Conservation (phyloP, 768 basidiomycete genomes). For the Sistotremastrum suecicum region DNA sequence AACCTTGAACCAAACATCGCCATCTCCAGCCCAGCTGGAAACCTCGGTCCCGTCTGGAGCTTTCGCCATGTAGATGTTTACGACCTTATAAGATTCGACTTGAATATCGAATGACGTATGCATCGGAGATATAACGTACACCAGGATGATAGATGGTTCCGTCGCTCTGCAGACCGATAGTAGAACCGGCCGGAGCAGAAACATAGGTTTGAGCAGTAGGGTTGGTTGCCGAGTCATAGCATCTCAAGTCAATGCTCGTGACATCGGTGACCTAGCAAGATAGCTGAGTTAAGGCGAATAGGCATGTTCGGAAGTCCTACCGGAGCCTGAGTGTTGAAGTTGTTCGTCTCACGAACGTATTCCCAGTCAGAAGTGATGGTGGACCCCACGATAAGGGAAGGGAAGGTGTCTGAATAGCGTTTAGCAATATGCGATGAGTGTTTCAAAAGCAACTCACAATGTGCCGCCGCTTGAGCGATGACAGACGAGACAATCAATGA, state of each 20-base stretch:
- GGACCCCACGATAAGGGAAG: conserved; percentile 5
- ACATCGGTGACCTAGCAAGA: conserved; percentile 6
- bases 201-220: conserved; percentile 3
- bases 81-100: not conserved
- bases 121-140: not conserved
- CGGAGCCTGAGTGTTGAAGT: conserved; percentile 4
- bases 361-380: conserved; percentile 5
- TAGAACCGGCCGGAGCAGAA: conserved; percentile 5
- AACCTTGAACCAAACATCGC: conserved; percentile 11
- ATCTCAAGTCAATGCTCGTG: conserved; percentile 4
- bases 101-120: no score
- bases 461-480: conserved; percentile 3
- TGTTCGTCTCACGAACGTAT: conserved; percentile 7
- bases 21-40: conserved; percentile 6
- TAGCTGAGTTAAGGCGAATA: no score
- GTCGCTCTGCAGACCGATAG: conserved; percentile 9
- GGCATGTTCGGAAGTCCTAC: conserved; percentile 1
- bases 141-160: conserved; percentile 9
- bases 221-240: conserved; percentile 5
- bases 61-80: conserved; percentile 8
- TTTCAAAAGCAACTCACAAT: conserved; percentile 8
- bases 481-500: not conserved
- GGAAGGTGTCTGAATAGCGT: conserved; percentile 3
- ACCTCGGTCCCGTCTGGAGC: conserved; percentile 6
- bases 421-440: not conserved